These are phyloP conservation scores for Penicillium vulpinum DNA, from an alignment of 2,329 filamentous ascomycete species.

Conservation along the genomic window DNA sequence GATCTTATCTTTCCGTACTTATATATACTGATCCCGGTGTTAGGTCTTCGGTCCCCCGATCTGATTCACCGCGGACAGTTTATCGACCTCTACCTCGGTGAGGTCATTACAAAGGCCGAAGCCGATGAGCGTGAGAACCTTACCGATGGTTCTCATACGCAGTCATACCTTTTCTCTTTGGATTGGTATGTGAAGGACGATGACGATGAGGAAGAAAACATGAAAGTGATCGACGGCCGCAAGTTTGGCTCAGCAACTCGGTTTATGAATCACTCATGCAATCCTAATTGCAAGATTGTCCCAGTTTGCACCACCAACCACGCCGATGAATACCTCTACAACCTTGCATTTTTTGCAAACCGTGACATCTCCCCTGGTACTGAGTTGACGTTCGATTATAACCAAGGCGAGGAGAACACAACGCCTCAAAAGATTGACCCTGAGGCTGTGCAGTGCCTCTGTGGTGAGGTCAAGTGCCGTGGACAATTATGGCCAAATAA, in stretches of 20 bases:
- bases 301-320: slow-evolving; percentile 43
- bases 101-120: slow-evolving; percentile 42
- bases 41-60: slow-evolving; percentile 43
- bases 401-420: slow-evolving; percentile 31
- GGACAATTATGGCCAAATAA: slow-evolving; percentile 47
- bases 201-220: slow-evolving; percentile 24
- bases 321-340: slow-evolving; percentile 44
- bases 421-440: slow-evolving; percentile 33
- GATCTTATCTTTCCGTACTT: neutral
- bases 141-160: slow-evolving; percentile 20
- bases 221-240: slow-evolving; percentile 47
- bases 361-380: slow-evolving; percentile 43
- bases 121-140: slow-evolving; percentile 41
- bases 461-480: slow-evolving; percentile 46
- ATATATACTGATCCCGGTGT: slow-evolving; percentile 5
- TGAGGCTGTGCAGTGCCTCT: slow-evolving; percentile 44
- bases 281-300: slow-evolving; percentile 49
- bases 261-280: slow-evolving; percentile 53
- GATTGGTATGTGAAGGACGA: slow-evolving; percentile 36
- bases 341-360: slow-evolving; percentile 50
- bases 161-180: slow-evolving; percentile 46
- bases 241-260: slow-evolving; percentile 45
- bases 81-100: slow-evolving; percentile 49
- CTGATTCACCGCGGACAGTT: slow-evolving; percentile 45
- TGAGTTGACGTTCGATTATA: slow-evolving; percentile 52